Evolutionary conservation across 495 filamentous ascomycete species (phyloP), one percentile per base, ranked within the genome.

Genomic region (Margaritispora aquatica): DNA sequence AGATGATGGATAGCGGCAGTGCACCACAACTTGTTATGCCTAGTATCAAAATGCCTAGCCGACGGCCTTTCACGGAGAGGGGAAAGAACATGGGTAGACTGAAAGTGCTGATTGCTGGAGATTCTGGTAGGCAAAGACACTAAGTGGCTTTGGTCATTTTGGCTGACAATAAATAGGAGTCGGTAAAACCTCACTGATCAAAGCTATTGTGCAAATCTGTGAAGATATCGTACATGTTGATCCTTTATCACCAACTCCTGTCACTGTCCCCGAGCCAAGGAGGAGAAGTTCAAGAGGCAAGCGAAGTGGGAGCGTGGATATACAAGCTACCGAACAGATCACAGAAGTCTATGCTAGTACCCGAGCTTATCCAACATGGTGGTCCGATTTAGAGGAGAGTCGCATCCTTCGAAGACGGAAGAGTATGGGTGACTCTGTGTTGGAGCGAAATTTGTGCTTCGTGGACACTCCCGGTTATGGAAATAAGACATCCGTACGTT

Each of bases 181-280:
- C 54, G 93, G 93, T 10, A 97, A 97, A 76, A 93, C 93, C 17
- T 91, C 89, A 23, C 76, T 97, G 53, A 90, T 97, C 62, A 92
- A 92, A 69, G 90, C 90, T 0, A 92, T 99, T 55, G 89, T 96
- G 13, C 94, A 97, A 68, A 81, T 75, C n/a, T 96, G 93, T 68
- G 89, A 96, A 66, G 90, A 97, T 69, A 96, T 99, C 59, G 94
- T 97, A 1, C 94, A 98, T 70, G 88, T 96, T 52, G 94, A 98
- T 69, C 84, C 90, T 0, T 75, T 95, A 29, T 73, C 81, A 5
- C 71, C 81, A 11, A 74, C 70, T 58, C 34, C 61, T 61, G 38
- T 72, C 64, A 23, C 58, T 11, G 57, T 57, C 4, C 47, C 66
- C 1, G 58, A 66, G 21, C 64, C 70, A 13, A 48, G 54, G 27